Conservation (phyloP, 179 eudicot genomes). For the Silene vulgaris region DNA sequence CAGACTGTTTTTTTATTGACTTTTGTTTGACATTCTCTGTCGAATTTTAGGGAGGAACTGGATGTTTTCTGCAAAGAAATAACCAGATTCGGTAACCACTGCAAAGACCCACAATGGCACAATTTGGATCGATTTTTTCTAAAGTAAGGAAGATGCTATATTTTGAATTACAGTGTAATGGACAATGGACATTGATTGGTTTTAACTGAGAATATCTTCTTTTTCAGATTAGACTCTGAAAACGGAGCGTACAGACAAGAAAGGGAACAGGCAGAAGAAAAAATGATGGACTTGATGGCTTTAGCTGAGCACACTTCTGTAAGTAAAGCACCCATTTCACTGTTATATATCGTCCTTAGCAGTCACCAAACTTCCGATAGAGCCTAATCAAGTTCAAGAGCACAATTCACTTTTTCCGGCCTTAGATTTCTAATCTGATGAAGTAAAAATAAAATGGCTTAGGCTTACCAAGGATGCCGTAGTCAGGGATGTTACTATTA, state of each 20-base stretch:
- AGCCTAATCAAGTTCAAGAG: neutral
- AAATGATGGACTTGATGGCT: slow-evolving; percentile 59
- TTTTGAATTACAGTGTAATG: slow-evolving; percentile 9
- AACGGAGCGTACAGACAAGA: slow-evolving; percentile 38
- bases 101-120: slow-evolving; percentile 98
- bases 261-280: slow-evolving; percentile 59
- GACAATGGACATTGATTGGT: neutral
- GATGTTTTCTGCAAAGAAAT: slow-evolving; percentile 73
- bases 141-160: slow-evolving; percentile 50
- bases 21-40: slow-evolving; percentile 9
- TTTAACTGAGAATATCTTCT: slow-evolving; percentile 20
- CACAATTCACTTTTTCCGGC: neutral
- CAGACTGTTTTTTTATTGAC: slow-evolving; percentile 8
- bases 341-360: neutral
- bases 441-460: no score
- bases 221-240: slow-evolving; percentile 65
- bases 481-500: no score
- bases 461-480: no score
- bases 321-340: slow-evolving; percentile 25
- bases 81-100: slow-evolving; percentile 74
- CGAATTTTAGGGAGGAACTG: slow-evolving; percentile 60
- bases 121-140: slow-evolving; percentile 61
- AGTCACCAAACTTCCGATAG: neutral
- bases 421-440: no score
- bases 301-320: slow-evolving; percentile 87